Conservation (phyloP, 441 rosid genomes). For the Kokia cookei region DNA sequence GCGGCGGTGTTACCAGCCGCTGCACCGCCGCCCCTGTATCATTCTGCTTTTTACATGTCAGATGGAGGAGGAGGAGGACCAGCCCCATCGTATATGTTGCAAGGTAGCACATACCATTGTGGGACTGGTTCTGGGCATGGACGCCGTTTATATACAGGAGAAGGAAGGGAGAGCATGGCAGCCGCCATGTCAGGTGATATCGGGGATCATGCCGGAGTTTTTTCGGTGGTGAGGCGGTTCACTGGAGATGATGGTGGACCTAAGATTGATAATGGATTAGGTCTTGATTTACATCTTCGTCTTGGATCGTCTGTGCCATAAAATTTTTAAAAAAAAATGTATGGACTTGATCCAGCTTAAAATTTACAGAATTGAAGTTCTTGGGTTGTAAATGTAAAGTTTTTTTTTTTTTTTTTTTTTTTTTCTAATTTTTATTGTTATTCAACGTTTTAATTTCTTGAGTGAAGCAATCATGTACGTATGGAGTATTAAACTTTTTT, state of each 20-base stretch:
- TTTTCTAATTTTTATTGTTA: neutral
- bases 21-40: neutral
- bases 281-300: conserved; percentile 57
- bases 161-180: conserved; percentile 5
- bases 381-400: neutral
- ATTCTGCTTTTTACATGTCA: conserved; percentile 15
- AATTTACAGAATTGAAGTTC: neutral
- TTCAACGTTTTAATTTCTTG: neutral
- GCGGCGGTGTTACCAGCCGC: conserved; percentile 4
- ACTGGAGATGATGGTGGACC: conserved; percentile 20
- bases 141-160: conserved; percentile 14
- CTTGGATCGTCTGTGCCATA: conserved; percentile 31
- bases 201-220: conserved; percentile 16
- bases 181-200: conserved; percentile 7
- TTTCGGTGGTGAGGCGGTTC: conserved; percentile 23
- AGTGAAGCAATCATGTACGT: neutral
- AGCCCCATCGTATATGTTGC: neutral
- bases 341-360: neutral
- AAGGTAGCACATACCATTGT: conserved; percentile 18
- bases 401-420: too few species aligned
- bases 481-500: neutral
- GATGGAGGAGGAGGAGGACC: conserved; percentile 6
- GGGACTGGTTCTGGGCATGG: conserved; percentile 10
- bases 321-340: neutral
- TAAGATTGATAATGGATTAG: conserved; percentile 34